Evolutionary conservation across 805 yeast species (phyloP).

Genomic region (Cyberlindnera mississippiensis): DNA sequence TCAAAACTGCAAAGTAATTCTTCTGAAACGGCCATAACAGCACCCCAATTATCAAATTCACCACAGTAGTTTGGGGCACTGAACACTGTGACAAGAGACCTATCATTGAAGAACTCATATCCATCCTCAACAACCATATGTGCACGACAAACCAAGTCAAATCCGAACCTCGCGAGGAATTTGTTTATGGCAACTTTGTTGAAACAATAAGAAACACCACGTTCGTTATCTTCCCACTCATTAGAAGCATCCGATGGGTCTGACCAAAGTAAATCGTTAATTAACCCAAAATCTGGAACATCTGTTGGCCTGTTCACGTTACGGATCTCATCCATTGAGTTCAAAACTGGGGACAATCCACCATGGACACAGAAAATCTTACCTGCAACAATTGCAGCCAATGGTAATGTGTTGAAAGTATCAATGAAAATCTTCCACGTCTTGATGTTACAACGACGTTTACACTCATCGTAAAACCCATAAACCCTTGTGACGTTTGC

Average conservation of each 20-base stretch:
- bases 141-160: constrained; percentile 87
- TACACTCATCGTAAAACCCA: constrained; percentile 94
- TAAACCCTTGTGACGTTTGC: constrained; percentile 92
- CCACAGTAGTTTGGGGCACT: constrained; percentile 94
- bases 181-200: constrained; percentile 77
- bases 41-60: constrained; percentile 83
- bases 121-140: constrained; percentile 98
- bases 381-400: constrained; percentile 87
- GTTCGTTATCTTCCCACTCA: constrained; percentile 86
- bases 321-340: constrained; percentile 73
- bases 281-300: constrained; percentile 97
- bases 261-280: constrained; percentile 95
- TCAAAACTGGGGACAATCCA: constrained; percentile 83
- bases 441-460: constrained; percentile 82
- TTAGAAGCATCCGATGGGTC: constrained; percentile 74
- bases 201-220: constrained; percentile 95
- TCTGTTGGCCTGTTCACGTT: constrained; percentile 88
- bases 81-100: constrained; percentile 92
- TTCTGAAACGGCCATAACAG: constrained; percentile 95
- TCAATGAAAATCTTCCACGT: constrained; percentile 96
- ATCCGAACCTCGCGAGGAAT: constrained; percentile 69
- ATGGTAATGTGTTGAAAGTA: constrained; percentile 86
- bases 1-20: constrained; percentile 92
- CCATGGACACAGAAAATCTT: constrained; percentile 96
- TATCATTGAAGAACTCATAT: constrained; percentile 86